Evolutionary conservation across 2,329 filamentous ascomycete genomes (phyloP), one percentile per base, ranked within the genome.

Genomic region (Trichophyton equinum): DNA sequence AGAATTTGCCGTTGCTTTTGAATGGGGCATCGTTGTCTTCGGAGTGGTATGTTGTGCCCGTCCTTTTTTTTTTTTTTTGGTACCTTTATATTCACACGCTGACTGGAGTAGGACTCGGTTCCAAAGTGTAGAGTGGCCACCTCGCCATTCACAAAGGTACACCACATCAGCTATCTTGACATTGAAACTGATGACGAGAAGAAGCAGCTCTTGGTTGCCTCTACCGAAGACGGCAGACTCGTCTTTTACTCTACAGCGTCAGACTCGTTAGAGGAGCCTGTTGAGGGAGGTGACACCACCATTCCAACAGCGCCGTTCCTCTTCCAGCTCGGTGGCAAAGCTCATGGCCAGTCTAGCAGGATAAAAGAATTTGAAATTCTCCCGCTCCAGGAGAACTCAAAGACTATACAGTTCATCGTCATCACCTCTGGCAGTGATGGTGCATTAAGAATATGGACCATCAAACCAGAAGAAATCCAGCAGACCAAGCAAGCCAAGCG

Each of bases 351-450:
- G 57, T 75, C 76, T 2, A 82, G 84, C 9, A 84, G 94, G 58
- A 85, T 97, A 72, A 99, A 97, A 76, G 91, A 96, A 70, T 96
- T 97, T 72, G 82, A 85, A 62, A 75, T 91, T 38, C 68, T 94
- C 57, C 70, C 73, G 11, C 62, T 79, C 1, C 76, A 64, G 65
- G 73, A 62, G 68, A 57, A 61, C 4, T 64, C 66, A 6, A 68
- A 68, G 59, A 69, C 72, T 53, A 65, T 71, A 42, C 76, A 70
- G 63, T 80, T 80, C 61, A 77, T 87, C 63, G 73, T 95, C 47
- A 78, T 89, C 4, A 85, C 89, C 5, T 91, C 82, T 5, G 86
- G 89, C 74, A 97, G 91, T 70, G 90, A 96, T 67, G 94, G 94
- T 36, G 82, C 84, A 57, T 76, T 96, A n/a, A 83, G 89, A 58